Evolutionary conservation across 2,329 filamentous ascomycete species (phyloP).

Genomic region (Cordyceps cateniannulata): DNA sequence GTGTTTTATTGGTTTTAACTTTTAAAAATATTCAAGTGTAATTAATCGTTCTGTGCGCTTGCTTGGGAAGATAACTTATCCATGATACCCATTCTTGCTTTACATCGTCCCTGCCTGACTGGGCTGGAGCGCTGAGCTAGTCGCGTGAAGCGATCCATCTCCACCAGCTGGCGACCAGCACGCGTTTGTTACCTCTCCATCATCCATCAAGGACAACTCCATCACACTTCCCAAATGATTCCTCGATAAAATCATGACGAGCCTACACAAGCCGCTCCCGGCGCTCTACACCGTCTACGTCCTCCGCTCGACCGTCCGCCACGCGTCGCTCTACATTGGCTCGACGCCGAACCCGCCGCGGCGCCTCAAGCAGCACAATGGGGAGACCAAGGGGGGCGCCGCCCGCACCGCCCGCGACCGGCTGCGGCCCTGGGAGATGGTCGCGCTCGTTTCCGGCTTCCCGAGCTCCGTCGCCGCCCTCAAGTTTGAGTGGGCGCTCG

Average conservation of each 20-base stretch:
- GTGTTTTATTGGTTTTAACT: not conserved
- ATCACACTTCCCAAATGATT: not conserved
- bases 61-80: no score
- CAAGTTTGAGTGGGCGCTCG: conserved; percentile 96
- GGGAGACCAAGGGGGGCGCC: conserved; percentile 73
- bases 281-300: conserved; percentile 93
- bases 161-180: no score
- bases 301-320: conserved; percentile 71
- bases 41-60: no score
- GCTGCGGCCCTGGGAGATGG: conserved; percentile 86
- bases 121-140: no score
- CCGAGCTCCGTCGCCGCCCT: conserved; percentile 79
- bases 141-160: no score
- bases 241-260: conserved; percentile 28
- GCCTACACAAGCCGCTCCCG: conserved; percentile 57
- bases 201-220: not conserved
- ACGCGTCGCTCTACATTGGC: conserved; percentile 74
- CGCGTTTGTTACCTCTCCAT: no score
- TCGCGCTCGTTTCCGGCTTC: conserved; percentile 79
- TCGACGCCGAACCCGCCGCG: conserved; percentile 84
- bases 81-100: no score
- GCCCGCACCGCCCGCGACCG: conserved; percentile 61
- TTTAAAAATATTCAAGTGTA: not conserved
- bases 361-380: conserved; percentile 88
- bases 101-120: no score